Evolutionary conservation across 1,284 basidiomycete species (phyloP), one percentile per base, ranked within the genome.

Genomic region (Coniophora puteana): DNA sequence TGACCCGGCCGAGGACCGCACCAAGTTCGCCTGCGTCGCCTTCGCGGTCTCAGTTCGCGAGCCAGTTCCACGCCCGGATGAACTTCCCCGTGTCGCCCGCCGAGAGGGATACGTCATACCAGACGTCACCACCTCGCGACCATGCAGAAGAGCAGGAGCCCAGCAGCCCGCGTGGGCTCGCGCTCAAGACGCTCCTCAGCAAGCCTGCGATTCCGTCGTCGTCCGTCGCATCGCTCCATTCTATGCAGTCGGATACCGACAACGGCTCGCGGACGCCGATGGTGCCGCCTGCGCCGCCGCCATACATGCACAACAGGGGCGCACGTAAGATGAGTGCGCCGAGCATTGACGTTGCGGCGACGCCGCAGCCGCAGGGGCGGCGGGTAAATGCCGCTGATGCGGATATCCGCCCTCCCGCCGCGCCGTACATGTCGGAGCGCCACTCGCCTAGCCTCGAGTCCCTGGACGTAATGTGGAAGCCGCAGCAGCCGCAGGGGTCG

Each of bases 151-250:
- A n/a, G n/a, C n/a, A n/a, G n/a, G n/a, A n/a, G n/a, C n/a, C n/a
- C n/a, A n/a, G n/a, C n/a, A n/a, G n/a, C n/a, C n/a, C n/a, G n/a
- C 26, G n/a, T 27, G 26, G 26, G n/a, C n/a, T 27, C 10, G 10
- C 11, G 16, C 55, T 63, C 3, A 59, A 59, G 46, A 60, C 36
- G 18, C 35, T 63, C 3, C 45, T 59, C 11, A 47, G 47, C 3
- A 58, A 46, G 32, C 45, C 58, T 5, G 14, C 32, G 1, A 5
- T 41, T 4, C 41, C 48, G 1, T 60, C 55, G 0, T 46, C 57
- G 14, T 45, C 59, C 2, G 54, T 54, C 1, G 37, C 53, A 33
- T 48, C 57, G n/a, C 27, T 57, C 20, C 47, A 46, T 8, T 60
- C 57, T 4, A 11, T 35, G 2, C 44, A 51, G 3, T 37, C 52